Evolutionary conservation across 2,329 filamentous ascomycete genomes (phyloP).

Genomic region (Dendrostoma leiphaemia): DNA sequence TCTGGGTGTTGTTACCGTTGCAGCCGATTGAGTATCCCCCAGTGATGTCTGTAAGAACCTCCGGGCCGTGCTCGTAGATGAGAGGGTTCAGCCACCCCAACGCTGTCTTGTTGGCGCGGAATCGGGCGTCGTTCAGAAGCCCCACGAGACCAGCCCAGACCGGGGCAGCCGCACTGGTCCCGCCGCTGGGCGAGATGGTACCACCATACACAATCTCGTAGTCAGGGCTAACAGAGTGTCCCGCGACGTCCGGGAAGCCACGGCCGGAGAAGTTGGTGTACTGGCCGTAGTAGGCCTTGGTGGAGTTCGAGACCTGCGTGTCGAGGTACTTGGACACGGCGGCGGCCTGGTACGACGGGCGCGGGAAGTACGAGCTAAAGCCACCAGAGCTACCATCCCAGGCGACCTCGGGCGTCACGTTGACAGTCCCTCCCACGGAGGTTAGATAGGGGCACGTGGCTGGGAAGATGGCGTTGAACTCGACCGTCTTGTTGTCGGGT

Average conservation of each 20-base stretch:
- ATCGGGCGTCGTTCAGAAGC: conserved; percentile 49
- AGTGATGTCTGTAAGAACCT: conserved; percentile 23
- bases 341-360: conserved; percentile 43
- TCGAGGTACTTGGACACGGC: conserved; percentile 44
- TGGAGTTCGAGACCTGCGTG: conserved; percentile 37
- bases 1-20: conserved; percentile 4
- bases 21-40: conserved; percentile 10
- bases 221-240: conserved; percentile 38
- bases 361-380: conserved; percentile 46
- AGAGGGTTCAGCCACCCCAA: conserved; percentile 40
- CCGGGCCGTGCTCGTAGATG: conserved; percentile 16
- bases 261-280: conserved; percentile 31
- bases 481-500: conserved; percentile 24
- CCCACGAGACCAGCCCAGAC: conserved; percentile 50
- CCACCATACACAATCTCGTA: conserved; percentile 13
- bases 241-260: conserved; percentile 14
- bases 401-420: conserved; percentile 48
- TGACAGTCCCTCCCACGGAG: conserved; percentile 57
- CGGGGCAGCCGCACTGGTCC: conserved; percentile 46
- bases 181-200: not conserved
- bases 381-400: conserved; percentile 52
- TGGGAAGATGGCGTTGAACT: conserved; percentile 42
- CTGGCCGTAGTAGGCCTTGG: conserved; percentile 34
- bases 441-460: conserved; percentile 59
- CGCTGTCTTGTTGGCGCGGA: conserved; percentile 38